phyloP scores from a whole-genome alignment of 768 basidiomycete genomes.

The Leccinellum luteum region DNA sequence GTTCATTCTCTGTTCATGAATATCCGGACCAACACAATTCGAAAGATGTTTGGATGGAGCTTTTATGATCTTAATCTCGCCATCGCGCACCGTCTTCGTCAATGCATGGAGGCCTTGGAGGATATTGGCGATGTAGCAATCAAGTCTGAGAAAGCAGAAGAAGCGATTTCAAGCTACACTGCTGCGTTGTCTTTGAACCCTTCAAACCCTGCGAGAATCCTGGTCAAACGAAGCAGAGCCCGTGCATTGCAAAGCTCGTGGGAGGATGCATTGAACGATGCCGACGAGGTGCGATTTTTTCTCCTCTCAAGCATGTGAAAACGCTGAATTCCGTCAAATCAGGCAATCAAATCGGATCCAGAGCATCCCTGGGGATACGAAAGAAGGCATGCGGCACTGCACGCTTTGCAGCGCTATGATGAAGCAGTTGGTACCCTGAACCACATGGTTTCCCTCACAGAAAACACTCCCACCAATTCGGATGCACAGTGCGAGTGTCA shows the following conservation, averaged over 20 bases:
- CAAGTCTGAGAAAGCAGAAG: not conserved
- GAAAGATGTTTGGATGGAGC: slow-evolving; percentile 11
- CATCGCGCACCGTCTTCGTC: not conserved
- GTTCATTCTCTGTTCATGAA: no score
- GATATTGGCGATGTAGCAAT: not conserved
- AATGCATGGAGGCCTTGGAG: not conserved
- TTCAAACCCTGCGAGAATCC: not conserved
- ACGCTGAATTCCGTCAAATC: not conserved
- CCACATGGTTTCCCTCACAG: slow-evolving; percentile 1
- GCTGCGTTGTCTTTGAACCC: not conserved
- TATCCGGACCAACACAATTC: not conserved
- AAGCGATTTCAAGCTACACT: slow-evolving; percentile 2
- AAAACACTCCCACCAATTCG: not conserved
- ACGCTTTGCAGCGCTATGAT: not conserved
- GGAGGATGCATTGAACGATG: slow-evolving; percentile 12
- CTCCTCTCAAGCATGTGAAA: no score
- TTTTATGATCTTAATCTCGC: not conserved
- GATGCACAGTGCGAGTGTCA: not conserved
- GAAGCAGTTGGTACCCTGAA: not conserved
- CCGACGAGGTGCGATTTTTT: slow-evolving; percentile 3
- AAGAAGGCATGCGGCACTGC: not conserved
- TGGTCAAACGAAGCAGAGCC: slow-evolving; percentile 9
- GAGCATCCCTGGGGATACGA: not conserved
- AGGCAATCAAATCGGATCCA: slow-evolving; percentile 5
- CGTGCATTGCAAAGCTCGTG: not conserved